Conservation (phyloP, 1,284 basidiomycete genomes). For the Pterulicium gracile region DNA sequence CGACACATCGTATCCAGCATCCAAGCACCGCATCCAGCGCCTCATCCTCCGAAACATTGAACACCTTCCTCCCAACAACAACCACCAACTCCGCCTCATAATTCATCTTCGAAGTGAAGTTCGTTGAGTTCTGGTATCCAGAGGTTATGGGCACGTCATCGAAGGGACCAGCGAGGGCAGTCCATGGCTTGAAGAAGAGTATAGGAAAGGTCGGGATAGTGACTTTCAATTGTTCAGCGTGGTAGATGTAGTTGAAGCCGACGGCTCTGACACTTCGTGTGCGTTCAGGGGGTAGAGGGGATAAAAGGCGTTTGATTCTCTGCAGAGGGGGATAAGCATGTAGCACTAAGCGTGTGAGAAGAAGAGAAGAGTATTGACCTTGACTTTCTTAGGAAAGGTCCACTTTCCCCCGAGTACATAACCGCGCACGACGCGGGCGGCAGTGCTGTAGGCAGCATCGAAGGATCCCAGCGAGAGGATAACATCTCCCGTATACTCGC, state of each 20-base stretch:
- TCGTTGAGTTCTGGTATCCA: slow-evolving; percentile 29
- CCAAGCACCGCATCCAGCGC: slow-evolving; percentile 34
- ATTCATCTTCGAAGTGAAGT: slow-evolving; percentile 30
- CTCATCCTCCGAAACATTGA: slow-evolving; percentile 30
- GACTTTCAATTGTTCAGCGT: slow-evolving; percentile 22
- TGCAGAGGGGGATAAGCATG: slow-evolving; percentile 8
- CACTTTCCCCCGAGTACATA: slow-evolving; percentile 28
- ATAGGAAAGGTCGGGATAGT: slow-evolving; percentile 20
- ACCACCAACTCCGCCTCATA: slow-evolving; percentile 35
- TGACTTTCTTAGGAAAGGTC: slow-evolving; percentile 24
- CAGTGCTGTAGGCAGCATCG: slow-evolving; percentile 26
- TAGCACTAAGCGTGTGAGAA: background rate
- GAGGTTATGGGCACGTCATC: slow-evolving; percentile 25
- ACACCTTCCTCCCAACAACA: slow-evolving; percentile 30
- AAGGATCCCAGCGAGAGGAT: slow-evolving; percentile 20
- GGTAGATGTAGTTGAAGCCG: slow-evolving; percentile 28
- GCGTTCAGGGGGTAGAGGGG: slow-evolving; percentile 23
- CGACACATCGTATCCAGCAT: slow-evolving; percentile 28
- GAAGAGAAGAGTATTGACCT: slow-evolving; percentile 14
- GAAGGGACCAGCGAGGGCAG: slow-evolving; percentile 26
- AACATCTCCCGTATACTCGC: slow-evolving; percentile 27
- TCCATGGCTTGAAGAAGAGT: slow-evolving; percentile 30
- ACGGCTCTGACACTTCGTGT: slow-evolving; percentile 25
- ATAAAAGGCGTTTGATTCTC: slow-evolving; percentile 24
- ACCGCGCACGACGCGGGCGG: slow-evolving; percentile 24